Percentiles rank a stretch among this genome's conserved stretches.
These are phyloP conservation scores for Aureobasidium mangrovei DNA, from an alignment of 2,329 filamentous ascomycete genomes.

Conservation along the genomic window DNA sequence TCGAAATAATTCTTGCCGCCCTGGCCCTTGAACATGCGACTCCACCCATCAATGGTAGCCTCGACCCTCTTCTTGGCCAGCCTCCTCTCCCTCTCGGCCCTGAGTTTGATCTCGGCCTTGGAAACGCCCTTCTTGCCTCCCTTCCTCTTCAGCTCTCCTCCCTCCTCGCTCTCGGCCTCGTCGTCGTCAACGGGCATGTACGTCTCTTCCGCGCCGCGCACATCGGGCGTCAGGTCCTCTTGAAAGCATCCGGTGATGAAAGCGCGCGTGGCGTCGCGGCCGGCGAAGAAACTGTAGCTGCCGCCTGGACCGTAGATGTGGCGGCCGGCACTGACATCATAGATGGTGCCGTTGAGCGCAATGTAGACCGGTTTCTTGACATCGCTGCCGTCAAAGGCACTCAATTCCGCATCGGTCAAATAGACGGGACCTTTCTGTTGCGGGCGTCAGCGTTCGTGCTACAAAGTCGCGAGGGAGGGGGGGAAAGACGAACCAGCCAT, in stretches of 20 bases:
- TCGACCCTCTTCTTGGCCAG: constrained; percentile 57
- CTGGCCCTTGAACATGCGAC: constrained; percentile 60
- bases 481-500: constrained; percentile 45
- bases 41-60: constrained; percentile 69
- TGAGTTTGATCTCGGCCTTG: constrained; percentile 36
- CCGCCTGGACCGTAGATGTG: constrained; percentile 58
- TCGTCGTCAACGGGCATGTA: constrained; percentile 54
- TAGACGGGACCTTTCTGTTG: constrained; percentile 48
- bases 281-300: constrained; percentile 78
- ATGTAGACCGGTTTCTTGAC: constrained; percentile 73
- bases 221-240: constrained; percentile 73
- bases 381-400: constrained; percentile 68
- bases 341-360: constrained; percentile 79
- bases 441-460: neutral
- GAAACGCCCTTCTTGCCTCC: constrained; percentile 21
- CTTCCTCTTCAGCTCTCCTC: constrained; percentile 22
- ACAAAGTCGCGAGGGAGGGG: neutral
- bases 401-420: constrained; percentile 68
- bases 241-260: constrained; percentile 92
- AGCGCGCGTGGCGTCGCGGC: constrained; percentile 74
- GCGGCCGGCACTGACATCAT: constrained; percentile 63
- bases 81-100: constrained; percentile 54
- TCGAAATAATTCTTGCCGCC: constrained; percentile 68
- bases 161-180: constrained; percentile 18
- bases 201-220: constrained; percentile 81